Evolutionary conservation across 176 grass and related monocot genomes (phyloP).

Genomic region (Hyparrhenia diplandra): DNA sequence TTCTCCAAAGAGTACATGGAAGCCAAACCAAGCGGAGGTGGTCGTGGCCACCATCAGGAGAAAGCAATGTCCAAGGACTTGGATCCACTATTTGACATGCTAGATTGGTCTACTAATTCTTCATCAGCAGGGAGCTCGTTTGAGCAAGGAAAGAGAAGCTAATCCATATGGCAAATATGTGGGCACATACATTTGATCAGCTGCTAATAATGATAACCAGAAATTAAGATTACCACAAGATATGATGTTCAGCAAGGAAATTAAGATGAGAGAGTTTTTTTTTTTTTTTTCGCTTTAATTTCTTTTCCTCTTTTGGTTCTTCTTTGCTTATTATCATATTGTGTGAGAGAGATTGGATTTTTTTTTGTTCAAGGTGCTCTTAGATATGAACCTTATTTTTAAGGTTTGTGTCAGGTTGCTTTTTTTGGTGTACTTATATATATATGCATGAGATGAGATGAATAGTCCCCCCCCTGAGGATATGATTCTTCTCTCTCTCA

Average conservation of each 20-base stretch:
- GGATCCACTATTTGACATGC: conserved; percentile 56
- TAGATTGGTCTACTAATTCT: conserved; percentile 62
- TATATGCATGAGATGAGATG: conserved; percentile 4
- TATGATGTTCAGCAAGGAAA: conserved; percentile 34
- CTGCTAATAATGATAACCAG: conserved; percentile 36
- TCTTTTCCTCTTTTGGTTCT: conserved; percentile 17
- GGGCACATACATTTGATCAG: conserved; percentile 32
- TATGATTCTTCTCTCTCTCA: background rate
- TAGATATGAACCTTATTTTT: conserved; percentile 61
- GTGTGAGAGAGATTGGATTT: conserved; percentile 47
- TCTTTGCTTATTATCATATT: conserved; percentile 16
- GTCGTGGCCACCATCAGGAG: conserved; percentile 35
- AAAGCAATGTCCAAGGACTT: conserved; percentile 40
- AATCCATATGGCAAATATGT: conserved; percentile 28
- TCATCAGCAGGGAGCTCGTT: conserved; percentile 52
- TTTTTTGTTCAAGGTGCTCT: conserved; percentile 50
- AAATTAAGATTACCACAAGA: conserved; percentile 27
- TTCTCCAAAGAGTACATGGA: conserved; percentile 88
- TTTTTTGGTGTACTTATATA: conserved; percentile 21
- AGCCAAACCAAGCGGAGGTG: conserved; percentile 27
- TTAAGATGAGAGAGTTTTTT: conserved; percentile 16
- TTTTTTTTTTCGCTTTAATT: conserved; percentile 6
- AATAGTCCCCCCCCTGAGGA: background rate
- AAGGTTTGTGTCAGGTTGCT: conserved; percentile 38
- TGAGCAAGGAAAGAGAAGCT: conserved; percentile 49